These are phyloP conservation scores for Paragyromitra xinjiangensis DNA, from an alignment of 495 filamentous ascomycete species.

Conservation along the genomic window DNA sequence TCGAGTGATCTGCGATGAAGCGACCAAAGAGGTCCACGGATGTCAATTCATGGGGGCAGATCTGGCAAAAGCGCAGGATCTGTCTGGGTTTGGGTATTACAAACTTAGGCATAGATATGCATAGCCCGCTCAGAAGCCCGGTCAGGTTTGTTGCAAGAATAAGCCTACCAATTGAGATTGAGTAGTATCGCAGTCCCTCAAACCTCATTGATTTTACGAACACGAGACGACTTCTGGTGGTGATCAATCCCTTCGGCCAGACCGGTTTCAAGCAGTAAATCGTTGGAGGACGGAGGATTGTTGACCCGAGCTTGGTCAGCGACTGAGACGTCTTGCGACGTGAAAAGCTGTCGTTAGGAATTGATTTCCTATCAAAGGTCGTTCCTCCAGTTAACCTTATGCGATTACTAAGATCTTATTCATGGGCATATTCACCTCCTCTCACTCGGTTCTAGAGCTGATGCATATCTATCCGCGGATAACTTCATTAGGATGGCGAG, in stretches of 20 bases:
- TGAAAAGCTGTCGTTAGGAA: not conserved
- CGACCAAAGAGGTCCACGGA: not conserved
- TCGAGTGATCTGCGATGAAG: slow-evolving; percentile 35
- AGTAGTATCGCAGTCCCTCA: not conserved
- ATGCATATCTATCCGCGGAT: not conserved
- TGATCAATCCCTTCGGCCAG: not conserved
- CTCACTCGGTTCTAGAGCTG: slow-evolving; percentile 9
- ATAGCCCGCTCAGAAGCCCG: not conserved
- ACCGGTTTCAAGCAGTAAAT: not conserved
- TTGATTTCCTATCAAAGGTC: not conserved
- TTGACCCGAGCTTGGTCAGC: not conserved
- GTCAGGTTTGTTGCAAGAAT: not conserved
- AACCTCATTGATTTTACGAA: not conserved
- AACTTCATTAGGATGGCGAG: not conserved
- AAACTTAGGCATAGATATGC: not conserved
- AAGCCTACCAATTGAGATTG: not conserved
- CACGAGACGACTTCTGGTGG: not conserved
- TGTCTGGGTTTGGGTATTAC: not conserved
- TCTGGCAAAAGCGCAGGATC: not conserved
- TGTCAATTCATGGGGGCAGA: not conserved
- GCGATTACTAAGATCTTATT: not conserved
- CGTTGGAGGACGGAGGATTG: not conserved
- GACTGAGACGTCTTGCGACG: not conserved
- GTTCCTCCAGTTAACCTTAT: not conserved
- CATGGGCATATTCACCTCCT: not conserved